Base-by-base conservation (phyloP, 805 yeast species). In the Millerago galiae region DNA sequence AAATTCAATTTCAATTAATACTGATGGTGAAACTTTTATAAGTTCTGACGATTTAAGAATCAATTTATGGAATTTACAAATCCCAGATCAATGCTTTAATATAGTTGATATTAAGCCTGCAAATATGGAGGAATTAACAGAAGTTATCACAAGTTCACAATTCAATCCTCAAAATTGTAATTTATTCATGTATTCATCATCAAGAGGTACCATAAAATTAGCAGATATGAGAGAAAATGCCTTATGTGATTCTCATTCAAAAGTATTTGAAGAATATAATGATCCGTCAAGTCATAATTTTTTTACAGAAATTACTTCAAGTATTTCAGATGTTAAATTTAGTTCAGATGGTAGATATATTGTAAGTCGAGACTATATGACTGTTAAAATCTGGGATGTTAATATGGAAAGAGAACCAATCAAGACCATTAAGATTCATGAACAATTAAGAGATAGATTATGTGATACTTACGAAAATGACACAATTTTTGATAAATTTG, bases 381-480 rank as follows among this genome's bases (percentile, higher is more conserved):
- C 96, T 10, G 96, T 91, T 28, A 93, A 93, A 66, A 83, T 93
- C 53, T 93, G 99, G 99, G 99, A 93, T 70, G 75, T 93, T 48
- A 88, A 88, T 51, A 93, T 93, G 99, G 96, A 93, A 66, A 82
- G 81, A 51, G 87, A 83, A 63, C 99, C 99, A 30, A 67, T 95
- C 44, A 88, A 88, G 64, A 90, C 97, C 13, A 90, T 93, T 48
- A 88, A 88, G 61, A 89, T 95, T 50, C 99, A 93, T 65, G 98
- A 93, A 62, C 95, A 87, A 62, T 76, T 93, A 58, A 79, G 96
- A 55, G 96, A 89, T 58, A 74, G 91, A 59, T 71, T 93, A 58
- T 91, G 98, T 68, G 97, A 95, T 63, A 89, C 98, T 35, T 93
- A 95, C 70, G 99, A 93, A 64, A 90, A 89, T 62, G 99, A 93